Conservation (phyloP, 257 asterid species). For the Fraxinus anomala region DNA sequence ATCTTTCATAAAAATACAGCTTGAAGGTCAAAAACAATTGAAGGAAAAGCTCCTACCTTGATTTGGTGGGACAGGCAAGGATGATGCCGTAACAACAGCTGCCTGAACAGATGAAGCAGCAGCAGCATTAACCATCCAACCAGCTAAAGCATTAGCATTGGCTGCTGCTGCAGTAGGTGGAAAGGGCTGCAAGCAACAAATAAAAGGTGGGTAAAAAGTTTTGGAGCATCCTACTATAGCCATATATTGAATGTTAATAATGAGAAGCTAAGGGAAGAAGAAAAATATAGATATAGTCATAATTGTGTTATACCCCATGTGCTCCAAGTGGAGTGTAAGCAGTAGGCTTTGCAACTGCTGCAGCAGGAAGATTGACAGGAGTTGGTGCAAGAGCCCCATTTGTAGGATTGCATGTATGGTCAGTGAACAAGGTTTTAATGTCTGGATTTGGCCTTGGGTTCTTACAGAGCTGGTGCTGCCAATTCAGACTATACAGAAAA, state of each 20-base stretch:
- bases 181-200: constrained; percentile 67
- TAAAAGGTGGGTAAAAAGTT: constrained; percentile 10
- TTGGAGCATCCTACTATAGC: not conserved
- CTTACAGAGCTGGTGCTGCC: constrained; percentile 99
- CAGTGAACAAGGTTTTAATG: constrained; percentile 86
- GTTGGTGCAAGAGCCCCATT: constrained; percentile 84
- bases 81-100: constrained; percentile 86
- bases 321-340: constrained; percentile 80
- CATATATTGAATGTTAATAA: constrained; percentile 5
- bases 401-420: constrained; percentile 79
- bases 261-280: constrained; percentile 9
- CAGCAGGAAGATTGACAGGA: constrained; percentile 74
- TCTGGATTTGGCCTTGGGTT: constrained; percentile 96
- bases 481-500: constrained; percentile 70
- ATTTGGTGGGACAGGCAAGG: constrained; percentile 82
- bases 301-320: constrained; percentile 63
- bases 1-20: constrained; percentile 20
- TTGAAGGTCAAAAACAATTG: constrained; percentile 7
- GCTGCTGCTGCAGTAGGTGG: constrained; percentile 87
- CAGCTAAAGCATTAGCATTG: constrained; percentile 89
- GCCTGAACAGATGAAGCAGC: constrained; percentile 98
- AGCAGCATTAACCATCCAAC: constrained; percentile 98
- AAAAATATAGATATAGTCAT: constrained; percentile 15
- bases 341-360: constrained; percentile 79
- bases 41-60: constrained; percentile 57